Evolutionary conservation across 805 yeast species (phyloP).

Genomic region (Spathaspora boniae): DNA sequence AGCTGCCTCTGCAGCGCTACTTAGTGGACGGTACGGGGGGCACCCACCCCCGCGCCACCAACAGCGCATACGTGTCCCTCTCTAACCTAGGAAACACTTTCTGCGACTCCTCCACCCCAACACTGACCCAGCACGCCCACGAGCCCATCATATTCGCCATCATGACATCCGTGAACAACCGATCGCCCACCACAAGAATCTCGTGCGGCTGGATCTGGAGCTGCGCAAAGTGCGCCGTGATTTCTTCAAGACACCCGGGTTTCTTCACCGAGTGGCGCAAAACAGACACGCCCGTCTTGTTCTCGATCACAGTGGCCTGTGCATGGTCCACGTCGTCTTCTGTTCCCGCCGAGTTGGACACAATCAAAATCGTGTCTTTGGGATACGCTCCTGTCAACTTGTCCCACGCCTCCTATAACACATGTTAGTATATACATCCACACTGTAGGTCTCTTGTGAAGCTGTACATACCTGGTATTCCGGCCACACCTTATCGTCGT

Average conservation of each 20-base stretch:
- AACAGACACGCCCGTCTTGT: conserved; percentile 64
- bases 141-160: conserved; percentile 96
- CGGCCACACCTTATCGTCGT: conserved; percentile 77
- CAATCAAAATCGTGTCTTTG: conserved; percentile 62
- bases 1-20: background rate
- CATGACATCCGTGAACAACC: conserved; percentile 84
- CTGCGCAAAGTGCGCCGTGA: conserved; percentile 53
- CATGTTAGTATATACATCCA: conserved; percentile 4
- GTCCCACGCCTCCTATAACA: conserved; percentile 46
- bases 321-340: conserved; percentile 58
- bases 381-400: conserved; percentile 56
- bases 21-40: conserved; percentile 16
- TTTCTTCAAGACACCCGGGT: conserved; percentile 75
- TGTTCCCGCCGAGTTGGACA: conserved; percentile 92
- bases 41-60: conserved; percentile 17
- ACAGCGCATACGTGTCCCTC: conserved; percentile 30
- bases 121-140: conserved; percentile 75
- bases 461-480: conserved; percentile 44
- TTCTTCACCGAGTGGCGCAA: conserved; percentile 71
- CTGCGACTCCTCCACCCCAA: conserved; percentile 63
- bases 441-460: background rate
- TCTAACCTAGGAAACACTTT: conserved; percentile 53
- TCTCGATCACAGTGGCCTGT: conserved; percentile 64
- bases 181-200: conserved; percentile 85
- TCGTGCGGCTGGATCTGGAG: conserved; percentile 54